Conservation (phyloP, 2,329 filamentous ascomycete genomes). For the Talaromyces islandicus region DNA sequence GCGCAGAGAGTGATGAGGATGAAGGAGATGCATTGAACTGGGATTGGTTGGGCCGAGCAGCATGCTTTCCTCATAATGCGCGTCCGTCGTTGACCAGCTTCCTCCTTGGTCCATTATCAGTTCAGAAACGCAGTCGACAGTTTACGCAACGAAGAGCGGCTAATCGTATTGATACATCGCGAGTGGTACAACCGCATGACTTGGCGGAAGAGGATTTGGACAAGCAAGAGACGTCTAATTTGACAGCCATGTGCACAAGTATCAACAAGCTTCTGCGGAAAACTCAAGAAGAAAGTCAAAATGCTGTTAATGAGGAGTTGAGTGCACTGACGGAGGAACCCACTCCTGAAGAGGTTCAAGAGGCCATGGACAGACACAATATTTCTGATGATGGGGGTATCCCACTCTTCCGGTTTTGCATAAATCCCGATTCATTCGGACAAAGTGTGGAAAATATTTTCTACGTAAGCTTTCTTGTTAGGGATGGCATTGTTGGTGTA, state of each 20-base stretch:
- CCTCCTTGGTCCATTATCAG: slow-evolving; percentile 78
- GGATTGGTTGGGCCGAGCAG: slow-evolving; percentile 72
- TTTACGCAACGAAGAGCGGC: slow-evolving; percentile 64
- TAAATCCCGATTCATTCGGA: slow-evolving; percentile 85
- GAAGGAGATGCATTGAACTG: slow-evolving; percentile 78
- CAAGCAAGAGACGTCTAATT: slow-evolving; percentile 68
- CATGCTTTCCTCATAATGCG: slow-evolving; percentile 65
- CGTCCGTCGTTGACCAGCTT: slow-evolving; percentile 77
- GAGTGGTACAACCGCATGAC: slow-evolving; percentile 69
- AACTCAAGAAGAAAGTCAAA: slow-evolving; percentile 40
- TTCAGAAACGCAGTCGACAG: slow-evolving; percentile 76
- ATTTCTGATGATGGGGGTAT: slow-evolving; percentile 66
- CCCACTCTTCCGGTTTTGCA: slow-evolving; percentile 75
- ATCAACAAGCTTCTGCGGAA: slow-evolving; percentile 59
- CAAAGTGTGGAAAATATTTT: slow-evolving; percentile 97
- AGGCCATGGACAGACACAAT: slow-evolving; percentile 59
- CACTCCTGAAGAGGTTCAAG: slow-evolving; percentile 33
- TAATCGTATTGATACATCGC: slow-evolving; percentile 60
- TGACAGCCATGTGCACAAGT: slow-evolving; percentile 70
- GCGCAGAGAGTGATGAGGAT: slow-evolving; percentile 61
- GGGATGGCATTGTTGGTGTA: slow-evolving; percentile 75
- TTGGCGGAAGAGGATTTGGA: slow-evolving; percentile 68
- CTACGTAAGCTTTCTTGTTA: slow-evolving; percentile 89
- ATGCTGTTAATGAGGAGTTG: slow-evolving; percentile 44
- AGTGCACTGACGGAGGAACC: slow-evolving; percentile 22